A percentile compares a stretch with the other conserved stretches of the same genome.
phyloP scores from a whole-genome alignment of 1,284 basidiomycete species.

The Boletus mariae region DNA sequence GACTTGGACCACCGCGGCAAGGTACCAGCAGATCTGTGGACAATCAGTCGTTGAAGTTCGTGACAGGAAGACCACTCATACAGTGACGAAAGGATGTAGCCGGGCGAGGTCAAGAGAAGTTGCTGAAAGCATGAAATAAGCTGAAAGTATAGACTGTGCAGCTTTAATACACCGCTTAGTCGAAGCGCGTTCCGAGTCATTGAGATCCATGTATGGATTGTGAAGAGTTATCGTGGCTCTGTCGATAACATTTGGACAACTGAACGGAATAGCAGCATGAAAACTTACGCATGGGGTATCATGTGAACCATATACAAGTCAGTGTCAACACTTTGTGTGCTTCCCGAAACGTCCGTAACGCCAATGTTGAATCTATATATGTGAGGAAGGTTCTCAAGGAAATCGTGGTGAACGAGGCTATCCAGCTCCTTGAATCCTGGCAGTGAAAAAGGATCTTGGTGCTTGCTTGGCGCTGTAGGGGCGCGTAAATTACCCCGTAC shows the following conservation, averaged over 20 bases:
- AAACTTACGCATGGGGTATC: conserved; percentile 71
- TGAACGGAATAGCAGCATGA: conserved; percentile 4
- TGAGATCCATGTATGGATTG: conserved; percentile 74
- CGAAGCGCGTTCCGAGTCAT: conserved; percentile 58
- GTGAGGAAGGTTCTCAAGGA: conserved; percentile 64
- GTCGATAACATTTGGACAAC: conserved; percentile 9
- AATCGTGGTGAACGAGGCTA: conserved; percentile 58
- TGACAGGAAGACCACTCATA: conserved; percentile 36
- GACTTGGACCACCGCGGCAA: conserved; percentile 78
- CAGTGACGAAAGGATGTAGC: conserved; percentile 76
- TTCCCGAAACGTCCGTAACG: conserved; percentile 49
- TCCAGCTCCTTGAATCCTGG: conserved; percentile 67
- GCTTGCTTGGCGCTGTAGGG: conserved; percentile 55
- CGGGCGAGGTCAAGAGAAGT: conserved; percentile 75
- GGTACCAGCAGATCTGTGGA: conserved; percentile 81
- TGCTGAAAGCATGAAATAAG: conserved; percentile 69
- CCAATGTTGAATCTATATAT: conserved; percentile 61
- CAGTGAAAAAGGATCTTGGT: conserved; percentile 62
- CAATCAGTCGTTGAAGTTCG: conserved; percentile 10
- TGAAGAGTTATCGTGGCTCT: conserved; percentile 83
- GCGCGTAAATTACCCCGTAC: conserved; percentile 66
- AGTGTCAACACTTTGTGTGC: conserved; percentile 61
- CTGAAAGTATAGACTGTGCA: conserved; percentile 64
- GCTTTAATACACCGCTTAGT: conserved; percentile 69
- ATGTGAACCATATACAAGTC: conserved; percentile 82